Evolutionary conservation across 2,329 filamentous ascomycete species (phyloP), one percentile per base, ranked within the genome.

Genomic region (Myriosclerotinia scirpicola): DNA sequence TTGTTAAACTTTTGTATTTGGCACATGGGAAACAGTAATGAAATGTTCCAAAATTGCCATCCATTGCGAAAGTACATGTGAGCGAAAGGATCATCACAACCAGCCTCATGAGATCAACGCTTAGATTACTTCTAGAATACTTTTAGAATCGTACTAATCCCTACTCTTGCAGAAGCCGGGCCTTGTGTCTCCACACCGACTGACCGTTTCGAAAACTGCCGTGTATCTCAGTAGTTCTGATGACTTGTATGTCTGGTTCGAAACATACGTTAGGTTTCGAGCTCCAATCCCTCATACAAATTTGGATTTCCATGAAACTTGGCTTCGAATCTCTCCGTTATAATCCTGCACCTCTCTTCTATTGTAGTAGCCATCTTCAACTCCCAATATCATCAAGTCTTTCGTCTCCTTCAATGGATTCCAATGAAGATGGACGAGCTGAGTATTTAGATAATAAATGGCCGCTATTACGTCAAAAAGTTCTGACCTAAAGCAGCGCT

Each of bases 141-240:
- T 30, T 59, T 40, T n/a, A 46, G 40, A 34, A 46, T 17, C 14
- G 17, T 20, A 3, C 42, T 20, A 15, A 46, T 46, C 55, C 40
- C 34, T 58, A n/a, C 26, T 58, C 55, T 17, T 11, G 40, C 26
- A 34, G 40, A 58, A 14, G 54, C 54, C 17, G 54, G 30, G 54
- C 22, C 54, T 56, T 42, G 36, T 26, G n/a, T 26, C n/a, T 40
- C 54, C n/a, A 56, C 54, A 56, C n/a, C n/a, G 26, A 56, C 15
- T 17, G n/a, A 42, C n/a, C 36, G 30, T n/a, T 54, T n/a, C 30
- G 17, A 36, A 9, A 54, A 17, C 4, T 22, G 12, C 12, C 36
- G 42, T 55, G n/a, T 22, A 26, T 26, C 11, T 56, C 11, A 42
- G 6, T 30, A 17, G 0, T n/a, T 1, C 40, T 7, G 1, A 40